Conservation (phyloP, 257 asterid genomes). For the Cruciata laevipes region DNA sequence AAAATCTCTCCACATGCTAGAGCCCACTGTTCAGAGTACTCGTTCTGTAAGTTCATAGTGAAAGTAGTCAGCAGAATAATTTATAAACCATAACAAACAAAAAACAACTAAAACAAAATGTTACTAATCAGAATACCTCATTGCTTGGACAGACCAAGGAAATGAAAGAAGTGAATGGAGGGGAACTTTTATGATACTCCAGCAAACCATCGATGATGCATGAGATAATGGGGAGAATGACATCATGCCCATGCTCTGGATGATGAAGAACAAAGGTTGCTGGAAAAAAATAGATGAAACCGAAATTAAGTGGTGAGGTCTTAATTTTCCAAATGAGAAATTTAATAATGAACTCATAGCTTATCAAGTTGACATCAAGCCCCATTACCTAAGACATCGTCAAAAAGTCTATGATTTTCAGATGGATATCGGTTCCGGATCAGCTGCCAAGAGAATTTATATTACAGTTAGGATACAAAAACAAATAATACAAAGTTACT, state of each 20-base stretch:
- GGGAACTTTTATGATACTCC: conserved; percentile 63
- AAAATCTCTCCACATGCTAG: conserved; percentile 97
- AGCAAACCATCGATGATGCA: conserved; percentile 75
- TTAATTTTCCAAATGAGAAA: neutral
- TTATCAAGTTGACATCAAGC: conserved; percentile 7
- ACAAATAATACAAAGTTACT: conserved; percentile 12
- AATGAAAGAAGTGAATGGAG: conserved; percentile 91
- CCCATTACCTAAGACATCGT: conserved; percentile 79
- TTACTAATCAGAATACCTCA: conserved; percentile 49
- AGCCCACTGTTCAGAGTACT: conserved; percentile 98
- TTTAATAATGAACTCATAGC: neutral
- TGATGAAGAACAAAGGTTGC: conserved; percentile 96
- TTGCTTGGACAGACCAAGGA: conserved; percentile 74
- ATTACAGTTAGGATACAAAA: conserved; percentile 12
- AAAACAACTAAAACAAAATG: neutral
- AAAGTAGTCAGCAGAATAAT: conserved; percentile 17
- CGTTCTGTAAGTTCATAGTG: conserved; percentile 49
- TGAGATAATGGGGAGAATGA: conserved; percentile 91
- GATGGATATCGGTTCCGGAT: conserved; percentile 82
- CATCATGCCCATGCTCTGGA: conserved; percentile 98
- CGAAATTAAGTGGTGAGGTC: neutral
- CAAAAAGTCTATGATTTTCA: conserved; percentile 79
- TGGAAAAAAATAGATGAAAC: conserved; percentile 35
- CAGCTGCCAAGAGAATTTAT: conserved; percentile 52
- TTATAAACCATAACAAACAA: neutral